phyloP scores from a whole-genome alignment of 2,329 filamentous ascomycete species.

The Alternaria panax region DNA sequence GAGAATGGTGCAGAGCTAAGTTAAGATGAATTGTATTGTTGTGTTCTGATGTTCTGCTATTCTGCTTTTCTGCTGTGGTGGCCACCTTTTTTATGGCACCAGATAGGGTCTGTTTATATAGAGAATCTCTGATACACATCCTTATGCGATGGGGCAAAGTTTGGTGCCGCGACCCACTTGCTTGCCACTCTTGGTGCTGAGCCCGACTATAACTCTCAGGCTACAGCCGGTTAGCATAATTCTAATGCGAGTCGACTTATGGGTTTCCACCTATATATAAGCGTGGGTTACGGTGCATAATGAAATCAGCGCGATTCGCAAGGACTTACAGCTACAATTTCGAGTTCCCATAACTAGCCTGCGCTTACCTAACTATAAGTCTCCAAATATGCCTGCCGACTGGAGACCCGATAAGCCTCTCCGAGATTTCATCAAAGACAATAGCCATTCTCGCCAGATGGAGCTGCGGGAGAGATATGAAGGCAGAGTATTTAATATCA shows the following conservation, averaged over 20 bases:
- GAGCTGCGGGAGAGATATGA: constrained; percentile 10
- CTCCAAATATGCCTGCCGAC: constrained; percentile 4
- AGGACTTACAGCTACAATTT: constrained; percentile 8
- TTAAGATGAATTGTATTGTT: not conserved
- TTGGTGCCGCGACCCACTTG: constrained; percentile 3
- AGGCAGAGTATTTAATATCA: constrained; percentile 18
- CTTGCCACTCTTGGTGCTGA: constrained; percentile 11
- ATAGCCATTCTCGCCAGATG: constrained; percentile 9
- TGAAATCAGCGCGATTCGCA: not conserved
- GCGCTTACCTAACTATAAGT: constrained; percentile 3
- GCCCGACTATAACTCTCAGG: not conserved
- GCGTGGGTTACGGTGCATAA: not conserved
- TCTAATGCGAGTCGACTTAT: constrained; percentile 2
- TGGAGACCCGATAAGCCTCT: constrained; percentile 9
- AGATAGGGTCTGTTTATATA: not conserved
- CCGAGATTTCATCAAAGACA: constrained; percentile 13
- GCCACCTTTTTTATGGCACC: not conserved
- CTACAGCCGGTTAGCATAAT: not conserved
- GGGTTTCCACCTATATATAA: constrained; percentile 5
- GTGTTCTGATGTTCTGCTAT: not conserved
- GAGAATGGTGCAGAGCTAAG: not conserved
- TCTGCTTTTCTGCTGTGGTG: not conserved
- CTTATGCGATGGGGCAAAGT: constrained; percentile 3
- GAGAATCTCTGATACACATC: not conserved
- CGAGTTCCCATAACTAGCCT: not conserved